phyloP scores from a whole-genome alignment of 108 stramenopile genomes.

The Conticribra guillardii region DNA sequence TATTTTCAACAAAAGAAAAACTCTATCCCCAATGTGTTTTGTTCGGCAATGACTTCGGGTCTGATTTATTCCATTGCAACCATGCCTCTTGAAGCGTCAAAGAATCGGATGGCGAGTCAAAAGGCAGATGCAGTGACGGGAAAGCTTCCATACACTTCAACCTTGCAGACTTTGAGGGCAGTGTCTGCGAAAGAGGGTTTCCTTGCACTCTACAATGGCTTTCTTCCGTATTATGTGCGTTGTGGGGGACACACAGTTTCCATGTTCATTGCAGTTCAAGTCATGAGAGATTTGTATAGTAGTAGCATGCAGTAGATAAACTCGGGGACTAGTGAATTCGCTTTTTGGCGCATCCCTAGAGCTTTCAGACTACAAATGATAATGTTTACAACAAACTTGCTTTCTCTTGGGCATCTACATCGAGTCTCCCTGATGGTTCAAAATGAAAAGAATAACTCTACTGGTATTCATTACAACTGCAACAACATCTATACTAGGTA shows the following conservation, averaged over 20 bases:
- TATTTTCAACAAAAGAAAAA: conserved; percentile 73
- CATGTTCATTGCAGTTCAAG: conserved; percentile 92
- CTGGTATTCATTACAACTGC: too few relatives aligned
- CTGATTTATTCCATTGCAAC: conserved; percentile 92
- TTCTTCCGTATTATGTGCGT: conserved; percentile 92
- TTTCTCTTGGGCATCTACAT: too few relatives aligned
- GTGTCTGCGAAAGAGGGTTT: conserved; percentile 81
- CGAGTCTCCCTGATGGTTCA: too few relatives aligned
- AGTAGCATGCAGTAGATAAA: conserved; percentile 6
- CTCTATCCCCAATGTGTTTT: conserved; percentile 89
- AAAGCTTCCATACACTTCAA: conserved; percentile 83
- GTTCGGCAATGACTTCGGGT: conserved; percentile 91
- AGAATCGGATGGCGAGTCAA: conserved; percentile 96
- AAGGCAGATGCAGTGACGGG: conserved; percentile 72
- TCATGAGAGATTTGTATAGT: conserved; percentile 77
- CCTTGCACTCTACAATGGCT: conserved; percentile 84
- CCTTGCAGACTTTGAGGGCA: conserved; percentile 78
- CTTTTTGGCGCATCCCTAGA: too few relatives aligned
- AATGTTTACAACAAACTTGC: too few relatives aligned
- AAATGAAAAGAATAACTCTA: too few relatives aligned
- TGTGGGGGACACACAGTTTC: conserved; percentile 95
- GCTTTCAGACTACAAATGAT: too few relatives aligned
- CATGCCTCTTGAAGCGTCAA: conserved; percentile 94
- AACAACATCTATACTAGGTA: too few relatives aligned
- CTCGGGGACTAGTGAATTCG: too few relatives aligned